Conservation (phyloP, 1,284 basidiomycete species). For the Testicularia cyperi region DNA sequence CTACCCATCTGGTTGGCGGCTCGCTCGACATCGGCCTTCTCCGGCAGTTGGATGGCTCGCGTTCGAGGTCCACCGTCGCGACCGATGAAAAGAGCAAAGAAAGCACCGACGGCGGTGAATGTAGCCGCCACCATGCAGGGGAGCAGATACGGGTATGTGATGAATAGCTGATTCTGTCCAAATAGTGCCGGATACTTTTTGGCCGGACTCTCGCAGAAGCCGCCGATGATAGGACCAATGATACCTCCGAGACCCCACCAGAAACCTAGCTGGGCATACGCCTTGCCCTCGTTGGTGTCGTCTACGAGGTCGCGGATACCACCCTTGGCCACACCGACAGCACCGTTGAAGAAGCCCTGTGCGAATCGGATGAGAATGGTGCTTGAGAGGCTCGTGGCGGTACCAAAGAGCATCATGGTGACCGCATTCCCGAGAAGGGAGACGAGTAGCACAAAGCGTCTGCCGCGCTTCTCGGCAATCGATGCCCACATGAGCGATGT, state of each 20-base stretch:
- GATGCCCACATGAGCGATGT: conserved; percentile 92
- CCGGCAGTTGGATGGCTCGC: conserved; percentile 46
- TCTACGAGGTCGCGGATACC: conserved; percentile 86
- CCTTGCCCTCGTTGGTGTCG: conserved; percentile 83
- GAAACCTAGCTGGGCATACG: conserved; percentile 90
- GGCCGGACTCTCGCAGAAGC: conserved; percentile 68
- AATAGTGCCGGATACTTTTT: conserved; percentile 80
- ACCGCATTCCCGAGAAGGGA: conserved; percentile 80
- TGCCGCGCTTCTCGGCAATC: conserved; percentile 85
- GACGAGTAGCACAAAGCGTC: conserved; percentile 78
- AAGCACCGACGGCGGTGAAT: conserved; percentile 68
- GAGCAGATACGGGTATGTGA: conserved; percentile 83
- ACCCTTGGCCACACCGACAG: conserved; percentile 82
- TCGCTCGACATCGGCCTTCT: conserved; percentile 41
- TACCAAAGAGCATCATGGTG: conserved; percentile 80
- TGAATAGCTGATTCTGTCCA: conserved; percentile 67
- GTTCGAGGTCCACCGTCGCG: conserved; percentile 69
- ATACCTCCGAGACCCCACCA: conserved; percentile 92
- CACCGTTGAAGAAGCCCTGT: conserved; percentile 93
- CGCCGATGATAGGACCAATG: conserved; percentile 71
- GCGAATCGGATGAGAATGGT: conserved; percentile 85
- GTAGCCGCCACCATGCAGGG: conserved; percentile 71
- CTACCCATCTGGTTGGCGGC: conserved; percentile 37
- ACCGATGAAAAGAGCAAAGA: conserved; percentile 84
- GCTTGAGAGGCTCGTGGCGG: conserved; percentile 66